Percentiles rank a stretch among this genome's conserved stretches.
Conservation (phyloP, 116 monocot species). For the Papilionanthe hybrid region DNA sequence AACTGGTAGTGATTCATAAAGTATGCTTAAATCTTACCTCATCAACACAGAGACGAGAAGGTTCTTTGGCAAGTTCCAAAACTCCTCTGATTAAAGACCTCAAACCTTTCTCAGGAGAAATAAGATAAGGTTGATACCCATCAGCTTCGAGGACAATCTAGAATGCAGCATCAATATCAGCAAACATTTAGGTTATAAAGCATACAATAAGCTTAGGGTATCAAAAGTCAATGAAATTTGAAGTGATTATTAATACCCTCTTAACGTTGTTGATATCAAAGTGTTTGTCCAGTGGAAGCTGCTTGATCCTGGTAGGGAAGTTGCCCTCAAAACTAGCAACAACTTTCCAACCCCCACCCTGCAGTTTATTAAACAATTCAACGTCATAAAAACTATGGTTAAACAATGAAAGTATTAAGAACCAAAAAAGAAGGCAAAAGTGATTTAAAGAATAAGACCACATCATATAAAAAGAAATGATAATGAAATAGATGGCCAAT, state of each 20-base stretch:
- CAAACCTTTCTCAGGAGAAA: conserved; percentile 99
- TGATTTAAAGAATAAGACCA: neutral
- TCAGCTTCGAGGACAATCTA: conserved; percentile 98
- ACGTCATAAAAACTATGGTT: neutral
- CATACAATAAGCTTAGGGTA: neutral
- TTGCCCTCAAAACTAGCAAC: conserved; percentile 97
- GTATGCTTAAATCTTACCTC: conserved; percentile 48
- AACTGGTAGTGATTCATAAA: neutral
- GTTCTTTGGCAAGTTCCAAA: conserved; percentile 95
- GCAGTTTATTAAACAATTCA: conserved; percentile 4
- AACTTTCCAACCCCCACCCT: conserved; percentile 98
- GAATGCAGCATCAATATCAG: neutral
- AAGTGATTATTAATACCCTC: conserved; percentile 44
- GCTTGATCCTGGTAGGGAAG: conserved; percentile 90
- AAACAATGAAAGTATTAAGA: conserved; percentile 1
- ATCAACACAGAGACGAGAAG: conserved; percentile 96
- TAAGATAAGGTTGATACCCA: conserved; percentile 96
- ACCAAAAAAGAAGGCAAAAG: neutral
- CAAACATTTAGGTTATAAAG: neutral
- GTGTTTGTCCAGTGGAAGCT: conserved; percentile 91
- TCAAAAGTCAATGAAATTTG: neutral
- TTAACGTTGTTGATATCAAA: conserved; percentile 98
- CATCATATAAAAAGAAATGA: neutral
- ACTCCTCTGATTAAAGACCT: conserved; percentile 93
- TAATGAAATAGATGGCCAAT: neutral